Evolutionary conservation across 371 early-diverging fungal genomes (phyloP).

Genomic region (Blakeslea trispora): DNA sequence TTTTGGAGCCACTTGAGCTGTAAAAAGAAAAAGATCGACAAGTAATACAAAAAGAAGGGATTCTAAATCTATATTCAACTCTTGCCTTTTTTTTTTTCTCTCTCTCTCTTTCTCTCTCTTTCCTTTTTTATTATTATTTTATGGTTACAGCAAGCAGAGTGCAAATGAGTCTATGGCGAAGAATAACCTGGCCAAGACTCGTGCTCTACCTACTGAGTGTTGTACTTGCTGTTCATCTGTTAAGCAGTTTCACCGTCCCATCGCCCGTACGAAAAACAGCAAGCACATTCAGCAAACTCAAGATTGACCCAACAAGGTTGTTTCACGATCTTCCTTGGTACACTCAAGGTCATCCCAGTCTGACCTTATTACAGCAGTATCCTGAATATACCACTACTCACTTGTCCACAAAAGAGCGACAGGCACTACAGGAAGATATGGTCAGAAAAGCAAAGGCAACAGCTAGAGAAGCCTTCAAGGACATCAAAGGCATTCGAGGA

Average conservation of each 20-base stretch:
- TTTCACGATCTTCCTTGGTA: slow-evolving; percentile 20
- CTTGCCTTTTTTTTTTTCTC: too few relatives aligned
- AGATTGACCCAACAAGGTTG: background rate
- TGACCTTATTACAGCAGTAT: slow-evolving; percentile 1
- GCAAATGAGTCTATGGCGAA: background rate
- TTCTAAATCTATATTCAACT: too few relatives aligned
- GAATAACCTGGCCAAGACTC: background rate
- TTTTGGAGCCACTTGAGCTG: too few relatives aligned
- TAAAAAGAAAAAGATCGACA: too few relatives aligned
- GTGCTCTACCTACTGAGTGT: background rate
- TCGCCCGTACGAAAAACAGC: background rate
- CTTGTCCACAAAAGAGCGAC: slow-evolving; percentile 16
- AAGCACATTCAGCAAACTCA: too few relatives aligned
- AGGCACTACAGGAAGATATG: slow-evolving; percentile 8
- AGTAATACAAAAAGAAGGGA: too few relatives aligned
- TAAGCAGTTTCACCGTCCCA: background rate
- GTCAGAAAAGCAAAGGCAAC: slow-evolving; percentile 4
- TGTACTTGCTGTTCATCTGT: background rate
- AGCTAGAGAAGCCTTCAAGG: slow-evolving; percentile 1
- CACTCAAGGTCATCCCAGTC: slow-evolving; percentile 4
- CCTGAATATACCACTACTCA: slow-evolving; percentile 11
- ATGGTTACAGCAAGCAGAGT: too few relatives aligned
- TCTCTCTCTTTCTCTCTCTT: too few relatives aligned
- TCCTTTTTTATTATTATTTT: too few relatives aligned
- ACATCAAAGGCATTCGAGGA: slow-evolving; percentile 25